These are phyloP conservation scores for Cladorrhinum sp. DNA, from an alignment of 2,329 filamentous ascomycete genomes.

Conservation along the genomic window DNA sequence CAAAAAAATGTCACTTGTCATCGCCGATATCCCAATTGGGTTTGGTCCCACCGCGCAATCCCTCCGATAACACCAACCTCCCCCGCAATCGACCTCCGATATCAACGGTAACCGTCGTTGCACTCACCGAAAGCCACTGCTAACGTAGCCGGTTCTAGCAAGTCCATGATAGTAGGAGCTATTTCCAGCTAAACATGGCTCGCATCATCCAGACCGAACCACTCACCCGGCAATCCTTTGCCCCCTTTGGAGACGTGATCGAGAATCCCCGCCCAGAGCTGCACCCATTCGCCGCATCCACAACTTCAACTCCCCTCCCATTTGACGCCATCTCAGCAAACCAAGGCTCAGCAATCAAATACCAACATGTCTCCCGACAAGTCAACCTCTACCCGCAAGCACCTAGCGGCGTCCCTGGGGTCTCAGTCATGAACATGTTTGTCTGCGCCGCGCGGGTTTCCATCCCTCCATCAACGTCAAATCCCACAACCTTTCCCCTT, in stretches of 20 bases:
- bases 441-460: conserved; percentile 69
- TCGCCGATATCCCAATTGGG: background rate
- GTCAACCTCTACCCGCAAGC: conserved; percentile 67
- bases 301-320: conserved; percentile 30
- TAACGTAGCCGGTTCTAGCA: too few relatives aligned
- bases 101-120: background rate
- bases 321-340: conserved; percentile 63
- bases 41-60: background rate
- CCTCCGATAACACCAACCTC: background rate
- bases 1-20: background rate
- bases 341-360: conserved; percentile 86
- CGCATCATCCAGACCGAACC: conserved; percentile 40
- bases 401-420: conserved; percentile 54
- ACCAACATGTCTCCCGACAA: conserved; percentile 73
- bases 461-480: conserved; percentile 8
- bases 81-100: background rate
- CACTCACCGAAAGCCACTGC: too few relatives aligned
- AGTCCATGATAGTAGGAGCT: background rate
- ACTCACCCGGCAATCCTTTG: conserved; percentile 68
- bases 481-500: conserved; percentile 54
- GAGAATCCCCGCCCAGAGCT: conserved; percentile 64
- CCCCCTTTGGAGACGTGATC: conserved; percentile 79
- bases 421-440: conserved; percentile 81
- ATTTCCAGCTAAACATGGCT: conserved; percentile 42
- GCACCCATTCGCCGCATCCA: conserved; percentile 40